Evolutionary conservation across 257 asterid species (phyloP), one percentile per base, ranked within the genome.

Genomic region (Solanum boliviense): DNA sequence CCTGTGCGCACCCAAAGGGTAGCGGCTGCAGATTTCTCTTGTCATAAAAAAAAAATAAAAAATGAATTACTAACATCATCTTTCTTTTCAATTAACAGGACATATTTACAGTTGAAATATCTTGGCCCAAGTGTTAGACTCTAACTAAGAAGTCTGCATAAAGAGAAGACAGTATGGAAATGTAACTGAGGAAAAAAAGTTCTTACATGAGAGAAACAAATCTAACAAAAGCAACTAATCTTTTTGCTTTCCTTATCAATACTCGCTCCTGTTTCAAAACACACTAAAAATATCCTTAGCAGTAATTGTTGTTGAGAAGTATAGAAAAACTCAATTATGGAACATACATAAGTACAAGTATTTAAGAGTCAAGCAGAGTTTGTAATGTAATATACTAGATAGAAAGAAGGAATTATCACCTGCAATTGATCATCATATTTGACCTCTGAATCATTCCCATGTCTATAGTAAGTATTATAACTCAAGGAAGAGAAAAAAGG

Each of bases 401-500:
- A 78, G 34, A 76, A 41, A 78, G 38, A 31, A 9, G 20, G 23
- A 56, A 56, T 56, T 56, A 18, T 46, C 11, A 97, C 99, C 98
- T 97, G 99, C 93, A 97, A 88, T 93, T 92, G 90, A 83, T 93
- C 91, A 86, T 95, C 99, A 82, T 92, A 84, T 71, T 92, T 92
- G 1, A 96, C 92, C 29, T 91, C 92, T 9, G 87, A 86, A 88
- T 92, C 95, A 68, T 92, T 91, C 96, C 95, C 96, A 75, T 87
- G 92, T 71, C 89, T 92, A 12, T 93, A 97, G 48, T 92, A 92
- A 29, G 93, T 27, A 78, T 94, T 95, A 89, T 95, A 93, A 88
- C 99, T 95, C 67, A 95, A 86, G 1, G 98, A 97, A 56, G 98
- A 95, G 89, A 97, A 97, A 36, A 97, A 97, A 3, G 99, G 99